Conservation (phyloP, 345 rosid genomes). For the Garcia nutans region DNA sequence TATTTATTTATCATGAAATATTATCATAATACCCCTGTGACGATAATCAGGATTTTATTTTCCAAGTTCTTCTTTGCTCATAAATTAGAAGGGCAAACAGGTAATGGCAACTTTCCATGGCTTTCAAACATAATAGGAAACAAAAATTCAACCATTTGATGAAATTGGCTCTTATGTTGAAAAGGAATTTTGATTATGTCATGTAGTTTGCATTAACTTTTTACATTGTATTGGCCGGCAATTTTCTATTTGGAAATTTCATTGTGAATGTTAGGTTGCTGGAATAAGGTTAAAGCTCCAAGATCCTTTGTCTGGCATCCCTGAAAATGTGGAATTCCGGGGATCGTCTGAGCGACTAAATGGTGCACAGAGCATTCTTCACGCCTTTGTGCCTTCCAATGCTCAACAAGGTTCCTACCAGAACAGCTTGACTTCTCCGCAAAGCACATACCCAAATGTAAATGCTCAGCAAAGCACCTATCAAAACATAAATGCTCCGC, state of each 20-base stretch:
- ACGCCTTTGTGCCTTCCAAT: slow-evolving; percentile 23
- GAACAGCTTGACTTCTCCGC: slow-evolving; percentile 6
- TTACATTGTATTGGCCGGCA: background rate
- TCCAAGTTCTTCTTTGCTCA: background rate
- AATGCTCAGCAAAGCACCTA: slow-evolving; percentile 18
- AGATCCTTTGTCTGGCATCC: slow-evolving; percentile 31
- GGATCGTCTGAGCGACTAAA: slow-evolving; percentile 32
- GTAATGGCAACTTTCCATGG: background rate
- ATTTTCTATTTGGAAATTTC: background rate
- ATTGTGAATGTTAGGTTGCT: slow-evolving; percentile 21
- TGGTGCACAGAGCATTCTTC: slow-evolving; percentile 23
- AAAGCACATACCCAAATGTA: background rate
- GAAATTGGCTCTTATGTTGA: background rate
- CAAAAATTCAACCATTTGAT: slow-evolving; percentile 2
- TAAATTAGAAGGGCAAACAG: background rate
- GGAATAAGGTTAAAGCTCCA: slow-evolving; percentile 39
- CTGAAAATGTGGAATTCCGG: slow-evolving; percentile 25
- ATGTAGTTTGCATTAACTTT: background rate
- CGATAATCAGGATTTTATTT: background rate
- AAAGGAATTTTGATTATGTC: background rate
- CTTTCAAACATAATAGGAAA: background rate
- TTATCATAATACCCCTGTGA: background rate
- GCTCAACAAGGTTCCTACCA: slow-evolving; percentile 31
- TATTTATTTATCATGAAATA: background rate
- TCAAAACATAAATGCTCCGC: slow-evolving; percentile 6